Conservation (phyloP, 1,139 yeast species). For the Keqinozyma sinolaborantium region DNA sequence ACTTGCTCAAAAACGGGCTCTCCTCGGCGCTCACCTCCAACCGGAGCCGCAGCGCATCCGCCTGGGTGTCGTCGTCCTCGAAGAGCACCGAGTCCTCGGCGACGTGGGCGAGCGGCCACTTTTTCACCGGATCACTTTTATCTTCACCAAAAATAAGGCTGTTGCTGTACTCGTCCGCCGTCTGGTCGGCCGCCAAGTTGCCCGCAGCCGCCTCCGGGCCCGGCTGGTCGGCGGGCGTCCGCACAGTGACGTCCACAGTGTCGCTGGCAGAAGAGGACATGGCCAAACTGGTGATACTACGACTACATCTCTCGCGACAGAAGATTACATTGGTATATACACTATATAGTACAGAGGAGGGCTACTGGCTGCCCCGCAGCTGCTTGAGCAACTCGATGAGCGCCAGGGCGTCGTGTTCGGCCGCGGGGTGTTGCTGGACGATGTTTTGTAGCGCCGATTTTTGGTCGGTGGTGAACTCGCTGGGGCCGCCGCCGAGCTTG, state of each 20-base stretch:
- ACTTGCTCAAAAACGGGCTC: constrained; percentile 8
- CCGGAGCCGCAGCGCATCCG: constrained; percentile 1
- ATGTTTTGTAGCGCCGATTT: constrained; percentile 12
- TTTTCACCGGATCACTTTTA: constrained; percentile 1
- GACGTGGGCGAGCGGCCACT: neutral
- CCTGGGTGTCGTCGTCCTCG: constrained; percentile 1
- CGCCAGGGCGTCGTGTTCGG: constrained; percentile 18
- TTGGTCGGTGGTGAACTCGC: constrained; percentile 11
- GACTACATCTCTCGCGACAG: constrained; percentile 2
- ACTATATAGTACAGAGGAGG: constrained; percentile 1
- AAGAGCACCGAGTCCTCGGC: constrained; percentile 4
- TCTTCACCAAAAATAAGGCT: constrained; percentile 23
- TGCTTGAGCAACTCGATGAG: constrained; percentile 16
- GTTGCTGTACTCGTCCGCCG: constrained; percentile 13
- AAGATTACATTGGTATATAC: constrained; percentile 2
- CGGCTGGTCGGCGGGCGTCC: constrained; percentile 1
- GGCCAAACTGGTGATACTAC: too few relatives aligned
- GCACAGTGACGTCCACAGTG: constrained; percentile 3
- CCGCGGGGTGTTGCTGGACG: constrained; percentile 21
- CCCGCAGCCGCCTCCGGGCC: too few relatives aligned
- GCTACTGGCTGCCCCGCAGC: constrained; percentile 2
- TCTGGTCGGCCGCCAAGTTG: too few relatives aligned
- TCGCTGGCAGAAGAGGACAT: too few relatives aligned
- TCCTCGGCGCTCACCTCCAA: constrained; percentile 6
- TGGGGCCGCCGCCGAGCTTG: constrained; percentile 13